A percentile compares a stretch with the other conserved stretches of the same genome.
Conservation (phyloP, 2,329 filamentous ascomycete genomes). For the Exserohilum rostratum region DNA sequence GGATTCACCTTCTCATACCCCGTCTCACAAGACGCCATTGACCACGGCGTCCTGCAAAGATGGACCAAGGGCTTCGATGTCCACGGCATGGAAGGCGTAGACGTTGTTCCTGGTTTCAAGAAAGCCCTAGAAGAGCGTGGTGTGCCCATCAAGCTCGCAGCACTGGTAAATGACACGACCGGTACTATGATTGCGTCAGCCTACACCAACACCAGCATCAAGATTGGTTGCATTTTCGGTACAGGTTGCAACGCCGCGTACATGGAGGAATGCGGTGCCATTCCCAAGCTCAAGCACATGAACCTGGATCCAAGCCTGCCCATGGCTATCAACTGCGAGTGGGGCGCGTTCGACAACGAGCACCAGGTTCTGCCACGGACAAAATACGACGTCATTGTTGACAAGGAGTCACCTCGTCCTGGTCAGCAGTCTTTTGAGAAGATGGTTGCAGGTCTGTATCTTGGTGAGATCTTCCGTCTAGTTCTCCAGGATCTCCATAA, state of each 20-base stretch:
- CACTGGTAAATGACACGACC: slow-evolving; percentile 96
- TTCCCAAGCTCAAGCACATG: slow-evolving; percentile 92
- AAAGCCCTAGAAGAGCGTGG: slow-evolving; percentile 74
- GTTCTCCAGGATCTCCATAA: slow-evolving; percentile 86
- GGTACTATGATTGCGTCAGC: slow-evolving; percentile 95
- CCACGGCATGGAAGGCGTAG: slow-evolving; percentile 84
- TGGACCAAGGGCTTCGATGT: slow-evolving; percentile 99
- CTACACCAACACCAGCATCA: slow-evolving; percentile 93
- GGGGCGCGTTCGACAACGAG: slow-evolving; percentile 96
- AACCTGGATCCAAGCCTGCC: slow-evolving; percentile 82
- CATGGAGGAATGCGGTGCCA: slow-evolving; percentile 89
- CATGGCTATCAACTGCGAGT: slow-evolving; percentile 98
- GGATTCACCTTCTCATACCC: slow-evolving; percentile 98
- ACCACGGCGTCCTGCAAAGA: slow-evolving; percentile 88
- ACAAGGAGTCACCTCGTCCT: slow-evolving; percentile 88
- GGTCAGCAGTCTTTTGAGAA: slow-evolving; percentile 97
- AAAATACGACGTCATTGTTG: slow-evolving; percentile 83
- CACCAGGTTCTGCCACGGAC: slow-evolving; percentile 86
- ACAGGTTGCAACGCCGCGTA: slow-evolving; percentile 98
- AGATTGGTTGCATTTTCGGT: slow-evolving; percentile 96
- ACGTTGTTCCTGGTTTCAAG: slow-evolving; percentile 90
- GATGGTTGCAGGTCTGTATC: slow-evolving; percentile 94
- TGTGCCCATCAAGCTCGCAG: slow-evolving; percentile 89
- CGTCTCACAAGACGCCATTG: slow-evolving; percentile 89
- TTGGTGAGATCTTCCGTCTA: slow-evolving; percentile 92